Percentiles rank a stretch among this genome's conserved stretches.
Evolutionary conservation across 306 rosid genomes (phyloP).

Genomic region (Rosa lucieae): DNA sequence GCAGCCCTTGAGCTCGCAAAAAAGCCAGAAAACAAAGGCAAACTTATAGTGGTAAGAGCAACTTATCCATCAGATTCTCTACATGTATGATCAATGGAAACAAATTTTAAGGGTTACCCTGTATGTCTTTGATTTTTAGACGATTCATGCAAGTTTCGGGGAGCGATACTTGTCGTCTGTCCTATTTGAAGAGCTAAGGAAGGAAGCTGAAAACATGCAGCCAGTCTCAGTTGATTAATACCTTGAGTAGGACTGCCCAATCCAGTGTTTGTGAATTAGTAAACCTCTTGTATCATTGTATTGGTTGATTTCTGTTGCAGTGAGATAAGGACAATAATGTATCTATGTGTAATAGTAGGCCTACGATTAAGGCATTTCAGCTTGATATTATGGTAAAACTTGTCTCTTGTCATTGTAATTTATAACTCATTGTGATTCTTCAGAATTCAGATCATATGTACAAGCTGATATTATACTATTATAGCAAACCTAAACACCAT

Average conservation of each 20-base stretch:
- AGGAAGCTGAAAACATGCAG: conserved; percentile 92
- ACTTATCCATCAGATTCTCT: not conserved
- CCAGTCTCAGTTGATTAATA: conserved; percentile 83
- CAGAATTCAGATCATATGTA: not conserved
- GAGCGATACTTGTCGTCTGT: conserved; percentile 94
- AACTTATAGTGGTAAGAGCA: conserved; percentile 85
- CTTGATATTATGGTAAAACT: not conserved
- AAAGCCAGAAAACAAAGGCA: conserved; percentile 90
- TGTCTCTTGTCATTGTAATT: not conserved
- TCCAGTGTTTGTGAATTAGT: conserved; percentile 1
- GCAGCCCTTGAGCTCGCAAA: conserved; percentile 83
- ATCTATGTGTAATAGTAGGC: not conserved
- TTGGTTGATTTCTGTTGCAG: conserved; percentile 9
- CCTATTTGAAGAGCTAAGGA: conserved; percentile 74
- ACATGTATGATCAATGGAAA: not conserved
- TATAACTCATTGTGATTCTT: conserved; percentile 1
- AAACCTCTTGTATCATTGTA: conserved; percentile 18
- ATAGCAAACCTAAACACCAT: not conserved
- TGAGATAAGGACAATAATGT: not conserved
- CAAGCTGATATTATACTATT: not conserved
- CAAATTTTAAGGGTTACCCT: not conserved
- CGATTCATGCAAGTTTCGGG: conserved; percentile 93
- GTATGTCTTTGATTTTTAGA: conserved; percentile 42
- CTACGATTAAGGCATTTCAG: not conserved
- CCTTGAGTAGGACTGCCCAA: not conserved